Evolutionary conservation across 225 moss, liverwort and hornwort genomes (phyloP), one percentile per base, ranked within the genome.

Genomic region (Climacium dendroides): DNA sequence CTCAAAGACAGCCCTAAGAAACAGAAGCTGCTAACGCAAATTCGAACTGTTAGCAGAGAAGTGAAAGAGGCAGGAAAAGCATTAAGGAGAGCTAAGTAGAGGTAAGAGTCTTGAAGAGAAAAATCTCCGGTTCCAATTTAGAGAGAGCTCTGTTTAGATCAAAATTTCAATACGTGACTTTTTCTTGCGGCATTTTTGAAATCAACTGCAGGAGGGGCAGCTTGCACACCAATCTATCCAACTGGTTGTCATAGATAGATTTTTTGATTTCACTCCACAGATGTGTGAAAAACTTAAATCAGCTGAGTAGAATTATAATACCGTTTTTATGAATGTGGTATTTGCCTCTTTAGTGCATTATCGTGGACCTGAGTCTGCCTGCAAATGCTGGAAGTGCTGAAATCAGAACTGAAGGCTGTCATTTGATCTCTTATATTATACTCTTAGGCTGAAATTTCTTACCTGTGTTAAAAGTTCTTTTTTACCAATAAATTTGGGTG

Each of bases 1-100:
- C 95, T 96, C 39, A 93, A 91, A 74, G 93, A 94, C 81, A 99
- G 96, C 80, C 97, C 96, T 60, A 94, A 94, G 84, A 95, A 94
- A 53, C 87, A 95, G 90, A 92, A 93, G 92, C 95, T 99, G 87
- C 81, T 97, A 54, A 89, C 94, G 54, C 95, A 95, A 83, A 93
- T 97, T 80, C 94, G 94, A 65, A 89, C 91, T 71, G 95, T 99
- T 73, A 91, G 64, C 90, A 96, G 91, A 88, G 97, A 99, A 87
- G 94, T 95, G 61, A 95, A 92, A 88, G 96, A 96, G 85, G 91
- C 94, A 64, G 92, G 91, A 45, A 97, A 90, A 89, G 91, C 94
- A 55, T 19, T 93, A 20, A 92, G 93, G 89, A 95, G 90, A 86
- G 84, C 83, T 15, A 92, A 91, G 86, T 93, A 92, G 89, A 79